Evolutionary conservation across 805 yeast genomes (phyloP).

Genomic region (Myxozyma monticola): DNA sequence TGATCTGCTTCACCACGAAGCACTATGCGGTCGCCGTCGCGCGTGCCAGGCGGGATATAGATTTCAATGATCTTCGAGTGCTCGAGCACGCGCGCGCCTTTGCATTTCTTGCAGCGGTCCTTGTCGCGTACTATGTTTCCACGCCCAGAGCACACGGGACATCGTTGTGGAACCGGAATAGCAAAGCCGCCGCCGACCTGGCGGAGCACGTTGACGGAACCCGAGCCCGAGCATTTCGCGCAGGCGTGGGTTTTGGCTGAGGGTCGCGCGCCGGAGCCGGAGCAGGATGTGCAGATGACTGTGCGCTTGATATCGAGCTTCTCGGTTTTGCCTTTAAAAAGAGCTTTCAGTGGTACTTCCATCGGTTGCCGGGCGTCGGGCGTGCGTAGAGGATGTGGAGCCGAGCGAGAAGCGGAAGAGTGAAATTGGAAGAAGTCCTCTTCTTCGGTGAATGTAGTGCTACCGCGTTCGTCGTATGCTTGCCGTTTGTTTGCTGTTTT

Average conservation of each 20-base stretch:
- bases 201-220: slow-evolving; percentile 57
- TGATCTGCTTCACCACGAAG: slow-evolving; percentile 76
- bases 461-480: slow-evolving; percentile 42
- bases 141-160: slow-evolving; percentile 68
- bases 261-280: slow-evolving; percentile 59
- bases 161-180: slow-evolving; percentile 59
- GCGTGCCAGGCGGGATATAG: slow-evolving; percentile 70
- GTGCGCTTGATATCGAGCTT: slow-evolving; percentile 72
- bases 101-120: slow-evolving; percentile 77
- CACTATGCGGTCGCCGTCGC: slow-evolving; percentile 58
- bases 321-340: slow-evolving; percentile 77
- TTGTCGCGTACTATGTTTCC: slow-evolving; percentile 62
- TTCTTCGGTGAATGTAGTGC: slow-evolving; percentile 36
- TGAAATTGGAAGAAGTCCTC: slow-evolving; percentile 71
- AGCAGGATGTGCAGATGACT: slow-evolving; percentile 67
- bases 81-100: slow-evolving; percentile 60
- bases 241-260: slow-evolving; percentile 60
- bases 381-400: slow-evolving; percentile 35
- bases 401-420: no score
- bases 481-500: slow-evolving; percentile 35
- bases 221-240: slow-evolving; percentile 70
- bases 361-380: slow-evolving; percentile 71
- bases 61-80: slow-evolving; percentile 76
- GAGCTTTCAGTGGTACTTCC: slow-evolving; percentile 66
- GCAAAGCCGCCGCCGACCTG: slow-evolving; percentile 75